These are phyloP conservation scores for Pseudonitzschia delicatissima DNA, from an alignment of 108 stramenopile species.

Conservation along the genomic window DNA sequence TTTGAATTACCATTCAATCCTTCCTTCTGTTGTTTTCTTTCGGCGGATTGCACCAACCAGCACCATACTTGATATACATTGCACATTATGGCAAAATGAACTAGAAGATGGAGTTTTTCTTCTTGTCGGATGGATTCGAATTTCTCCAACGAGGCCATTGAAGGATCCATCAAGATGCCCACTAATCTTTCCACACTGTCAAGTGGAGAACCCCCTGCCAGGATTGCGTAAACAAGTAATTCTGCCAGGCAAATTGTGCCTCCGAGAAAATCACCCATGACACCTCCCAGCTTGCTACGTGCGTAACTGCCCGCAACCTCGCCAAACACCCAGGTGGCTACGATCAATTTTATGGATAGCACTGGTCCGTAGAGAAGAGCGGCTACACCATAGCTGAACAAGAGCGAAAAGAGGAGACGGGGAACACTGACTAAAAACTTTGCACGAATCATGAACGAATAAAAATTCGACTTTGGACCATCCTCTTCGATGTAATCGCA, in stretches of 20 bases:
- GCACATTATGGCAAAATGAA: not conserved
- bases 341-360: constrained; percentile 29
- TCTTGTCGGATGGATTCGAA: not conserved
- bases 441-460: constrained; percentile 65
- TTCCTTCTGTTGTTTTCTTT: not conserved
- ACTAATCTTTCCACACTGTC: not conserved
- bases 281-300: constrained; percentile 44
- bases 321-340: constrained; percentile 31
- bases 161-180: not conserved
- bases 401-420: constrained; percentile 45
- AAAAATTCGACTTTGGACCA: constrained; percentile 71
- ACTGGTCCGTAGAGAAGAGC: constrained; percentile 31
- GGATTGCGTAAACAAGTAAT: constrained; percentile 30
- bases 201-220: not conserved
- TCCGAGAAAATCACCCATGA: constrained; percentile 82
- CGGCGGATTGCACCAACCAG: not conserved
- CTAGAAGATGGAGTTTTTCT: not conserved
- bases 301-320: constrained; percentile 43
- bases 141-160: not conserved
- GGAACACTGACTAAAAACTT: constrained; percentile 60
- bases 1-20: not conserved
- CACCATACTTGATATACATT: constrained; percentile 2
- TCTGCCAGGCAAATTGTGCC: constrained; percentile 70
- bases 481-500: constrained; percentile 64
- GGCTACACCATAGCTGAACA: constrained; percentile 31